phyloP scores from a whole-genome alignment of 768 basidiomycete species.

The Boletales sp. region DNA sequence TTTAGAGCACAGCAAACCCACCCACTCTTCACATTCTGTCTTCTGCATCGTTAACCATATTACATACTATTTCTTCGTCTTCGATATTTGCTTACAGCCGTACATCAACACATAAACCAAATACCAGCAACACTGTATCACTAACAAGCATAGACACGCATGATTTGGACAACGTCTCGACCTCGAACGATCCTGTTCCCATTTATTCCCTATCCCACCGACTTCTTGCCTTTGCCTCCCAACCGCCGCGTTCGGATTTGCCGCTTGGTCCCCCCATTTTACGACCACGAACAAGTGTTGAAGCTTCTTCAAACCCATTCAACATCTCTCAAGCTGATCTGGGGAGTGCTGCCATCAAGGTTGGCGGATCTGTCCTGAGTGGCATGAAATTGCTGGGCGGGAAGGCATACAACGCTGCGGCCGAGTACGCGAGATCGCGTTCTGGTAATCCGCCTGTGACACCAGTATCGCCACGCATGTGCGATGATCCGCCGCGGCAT shows the following conservation, averaged over 20 bases:
- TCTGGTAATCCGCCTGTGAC: constrained; percentile 9
- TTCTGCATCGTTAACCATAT: constrained; percentile 45
- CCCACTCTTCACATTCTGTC: constrained; percentile 56
- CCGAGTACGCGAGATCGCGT: constrained; percentile 38
- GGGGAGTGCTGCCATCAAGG: constrained; percentile 52
- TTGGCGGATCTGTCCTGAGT: constrained; percentile 59
- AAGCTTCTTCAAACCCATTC: constrained; percentile 25
- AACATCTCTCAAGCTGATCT: constrained; percentile 46
- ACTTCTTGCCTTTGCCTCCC: constrained; percentile 58
- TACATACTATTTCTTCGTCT: constrained; percentile 48
- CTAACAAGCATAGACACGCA: constrained; percentile 32
- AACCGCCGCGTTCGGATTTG: constrained; percentile 27
- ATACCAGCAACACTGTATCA: constrained; percentile 40
- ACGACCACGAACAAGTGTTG: constrained; percentile 20
- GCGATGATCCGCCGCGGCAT: constrained; percentile 8
- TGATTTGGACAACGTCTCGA: constrained; percentile 14
- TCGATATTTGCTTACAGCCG: constrained; percentile 45
- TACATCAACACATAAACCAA: constrained; percentile 30
- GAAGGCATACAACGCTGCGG: constrained; percentile 50
- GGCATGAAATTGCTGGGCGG: constrained; percentile 65
- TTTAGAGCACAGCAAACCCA: constrained; percentile 56
- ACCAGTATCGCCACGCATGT: constrained; percentile 4
- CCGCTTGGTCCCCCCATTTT: constrained; percentile 13
- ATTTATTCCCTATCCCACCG: constrained; percentile 60
- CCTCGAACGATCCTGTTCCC: constrained; percentile 36